phyloP scores from a whole-genome alignment of 1,284 basidiomycete species.

The Austroboletus niveus region DNA sequence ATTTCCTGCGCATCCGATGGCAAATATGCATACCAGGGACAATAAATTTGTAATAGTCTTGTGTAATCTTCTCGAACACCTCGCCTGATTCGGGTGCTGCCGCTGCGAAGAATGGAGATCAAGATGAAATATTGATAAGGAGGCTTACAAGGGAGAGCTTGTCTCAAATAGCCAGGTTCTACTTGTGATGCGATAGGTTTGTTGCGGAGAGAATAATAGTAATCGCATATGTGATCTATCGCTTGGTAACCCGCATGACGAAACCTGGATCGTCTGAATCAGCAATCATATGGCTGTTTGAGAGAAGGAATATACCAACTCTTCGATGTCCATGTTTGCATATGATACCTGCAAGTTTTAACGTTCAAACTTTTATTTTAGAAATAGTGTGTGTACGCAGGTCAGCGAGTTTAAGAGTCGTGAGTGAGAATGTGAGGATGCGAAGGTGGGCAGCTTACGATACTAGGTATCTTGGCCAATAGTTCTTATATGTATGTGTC shows the following conservation, averaged over 20 bases:
- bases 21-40: slow-evolving; percentile 63
- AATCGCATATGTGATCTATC: slow-evolving; percentile 92
- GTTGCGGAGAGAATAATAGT: slow-evolving; percentile 71
- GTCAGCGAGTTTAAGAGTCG: no score
- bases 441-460: no score
- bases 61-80: slow-evolving; percentile 69
- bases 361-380: no score
- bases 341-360: no score
- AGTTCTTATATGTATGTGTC: no score
- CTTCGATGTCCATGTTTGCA: slow-evolving; percentile 56
- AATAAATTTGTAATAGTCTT: slow-evolving; percentile 82
- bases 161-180: slow-evolving; percentile 73
- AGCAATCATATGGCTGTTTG: background rate
- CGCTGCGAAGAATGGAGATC: slow-evolving; percentile 8
- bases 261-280: slow-evolving; percentile 49
- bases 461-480: no score
- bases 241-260: slow-evolving; percentile 86
- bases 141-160: slow-evolving; percentile 51
- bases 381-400: no score
- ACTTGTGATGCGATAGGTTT: slow-evolving; percentile 75
- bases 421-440: no score
- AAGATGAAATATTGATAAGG: background rate
- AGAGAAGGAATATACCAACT: slow-evolving; percentile 36
- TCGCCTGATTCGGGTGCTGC: slow-evolving; percentile 76
- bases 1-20: background rate